A percentile compares a stretch with the other conserved stretches of the same genome.
phyloP scores from a whole-genome alignment of 345 rosid species.

The Eucalyptus cloeziana region DNA sequence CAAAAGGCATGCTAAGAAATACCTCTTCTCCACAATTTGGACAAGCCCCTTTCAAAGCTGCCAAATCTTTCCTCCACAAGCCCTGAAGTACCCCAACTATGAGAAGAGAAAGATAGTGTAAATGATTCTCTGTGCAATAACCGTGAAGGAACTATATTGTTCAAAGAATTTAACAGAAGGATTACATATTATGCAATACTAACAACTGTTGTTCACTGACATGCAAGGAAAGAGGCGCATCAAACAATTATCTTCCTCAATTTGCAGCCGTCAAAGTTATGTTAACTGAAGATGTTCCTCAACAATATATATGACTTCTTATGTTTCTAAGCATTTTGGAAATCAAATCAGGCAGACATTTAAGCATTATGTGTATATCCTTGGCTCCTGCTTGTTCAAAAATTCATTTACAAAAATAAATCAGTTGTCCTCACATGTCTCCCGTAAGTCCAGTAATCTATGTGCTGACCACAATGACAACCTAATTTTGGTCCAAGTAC shows the following conservation, averaged over 20 bases:
- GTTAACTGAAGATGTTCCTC: background rate
- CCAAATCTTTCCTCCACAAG: slow-evolving; percentile 89
- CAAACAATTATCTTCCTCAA: background rate
- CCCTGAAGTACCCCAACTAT: slow-evolving; percentile 75
- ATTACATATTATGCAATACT: background rate
- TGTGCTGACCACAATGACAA: background rate
- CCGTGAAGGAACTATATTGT: background rate
- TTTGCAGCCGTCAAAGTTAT: background rate
- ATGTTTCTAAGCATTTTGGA: background rate
- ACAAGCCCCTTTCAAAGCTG: slow-evolving; percentile 81
- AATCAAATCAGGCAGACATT: background rate
- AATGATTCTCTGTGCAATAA: background rate
- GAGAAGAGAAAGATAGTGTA: background rate
- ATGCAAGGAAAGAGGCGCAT: background rate
- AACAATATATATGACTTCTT: background rate
- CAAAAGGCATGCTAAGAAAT: background rate
- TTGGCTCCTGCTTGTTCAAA: background rate
- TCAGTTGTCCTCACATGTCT: background rate
- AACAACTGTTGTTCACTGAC: background rate
- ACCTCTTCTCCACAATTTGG: slow-evolving; percentile 99
- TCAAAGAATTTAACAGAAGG: background rate
- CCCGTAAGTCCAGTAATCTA: background rate
- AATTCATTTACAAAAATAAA: background rate
- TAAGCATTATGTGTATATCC: background rate
- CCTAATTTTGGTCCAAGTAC: background rate